A percentile compares a stretch with the other conserved stretches of the same genome.
Evolutionary conservation across 164 flowering plant species (phyloP).

Genomic region (Dillenia suffruticosa): DNA sequence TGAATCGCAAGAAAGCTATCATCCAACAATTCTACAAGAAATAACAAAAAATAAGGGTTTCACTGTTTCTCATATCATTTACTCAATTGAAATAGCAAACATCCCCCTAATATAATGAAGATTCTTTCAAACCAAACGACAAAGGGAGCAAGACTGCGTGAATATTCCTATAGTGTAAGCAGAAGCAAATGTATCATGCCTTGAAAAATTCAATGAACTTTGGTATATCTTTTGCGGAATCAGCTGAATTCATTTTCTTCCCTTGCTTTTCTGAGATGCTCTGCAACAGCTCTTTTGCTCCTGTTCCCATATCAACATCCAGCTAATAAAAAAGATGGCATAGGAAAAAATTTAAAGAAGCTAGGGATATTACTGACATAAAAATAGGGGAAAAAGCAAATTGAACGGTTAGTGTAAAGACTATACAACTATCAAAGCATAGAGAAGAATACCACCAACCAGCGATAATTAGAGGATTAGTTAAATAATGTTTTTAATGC

Average conservation of each 20-base stretch:
- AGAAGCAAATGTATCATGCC: conserved; percentile 33
- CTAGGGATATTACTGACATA: too few species aligned
- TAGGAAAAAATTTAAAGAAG: too few species aligned
- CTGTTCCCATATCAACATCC: conserved; percentile 35
- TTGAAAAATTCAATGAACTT: conserved; percentile 68
- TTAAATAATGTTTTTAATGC: too few species aligned
- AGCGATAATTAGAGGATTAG: too few species aligned
- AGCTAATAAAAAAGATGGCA: too few species aligned
- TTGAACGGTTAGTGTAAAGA: too few species aligned
- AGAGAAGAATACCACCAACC: too few species aligned
- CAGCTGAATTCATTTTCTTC: conserved; percentile 64
- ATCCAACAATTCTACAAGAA: not conserved
- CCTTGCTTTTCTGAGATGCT: conserved; percentile 92
- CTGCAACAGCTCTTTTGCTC: conserved; percentile 78
- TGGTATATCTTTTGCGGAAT: conserved; percentile 83
- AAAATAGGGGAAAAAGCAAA: too few species aligned
- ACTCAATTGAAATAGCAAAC: not conserved
- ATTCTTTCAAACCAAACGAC: not conserved
- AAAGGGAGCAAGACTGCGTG: too few species aligned
- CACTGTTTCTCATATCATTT: not conserved
- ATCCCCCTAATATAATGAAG: not conserved
- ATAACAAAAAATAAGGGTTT: not conserved
- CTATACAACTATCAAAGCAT: too few species aligned
- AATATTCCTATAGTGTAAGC: not conserved
- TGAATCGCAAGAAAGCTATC: not conserved